Evolutionary conservation across 257 asterid species (phyloP), one percentile per base, ranked within the genome.

Genomic region (Solanum neorickii): DNA sequence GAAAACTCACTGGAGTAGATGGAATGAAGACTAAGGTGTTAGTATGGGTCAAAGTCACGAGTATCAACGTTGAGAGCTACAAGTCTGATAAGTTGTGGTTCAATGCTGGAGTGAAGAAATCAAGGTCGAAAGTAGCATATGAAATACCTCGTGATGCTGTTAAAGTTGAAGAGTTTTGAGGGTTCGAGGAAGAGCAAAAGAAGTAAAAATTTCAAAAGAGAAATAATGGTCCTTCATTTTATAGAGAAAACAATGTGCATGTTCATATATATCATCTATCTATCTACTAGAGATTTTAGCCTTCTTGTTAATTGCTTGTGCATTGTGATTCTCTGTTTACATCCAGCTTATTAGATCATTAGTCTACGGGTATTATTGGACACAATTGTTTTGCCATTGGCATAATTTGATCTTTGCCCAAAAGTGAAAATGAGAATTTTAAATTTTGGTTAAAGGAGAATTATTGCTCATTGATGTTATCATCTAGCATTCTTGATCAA

Each of bases 81-180:
- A 96, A 94, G 92, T 94, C 97, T 12, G 99, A 96, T 86, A 96
- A 94, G 89, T 92, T 96, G n/a, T 95, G 96, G 98, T 94, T 96
- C 87, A 92, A 94, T 9, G 98, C 98, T 0, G 98, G 98, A 9
- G 98, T 96, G 80, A 95, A 96, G 95, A 96, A 94, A 88, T 90
- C 97, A 5, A 93, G 98, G 90, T 83, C 98, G 8, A 96, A 93
- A 89, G 99, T 95, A 83, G 98, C 97, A 2, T 96, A 93, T 82
- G 98, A 96, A 73, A 82, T 90, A 86, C 95, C 95, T 6, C 91
- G 92, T 2, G 96, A 93, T 75, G 98, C 92, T 65, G 46, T 91
- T 41, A 90, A 87, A 87, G 94, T 95, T 2, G 97, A 94, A 82
- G 98, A 94, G 75, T 94, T 93, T 88, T 96, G 94, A 82, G 85